Evolutionary conservation across 2,329 filamentous ascomycete genomes (phyloP), one percentile per base, ranked within the genome.

Genomic region (Claviceps sp.): DNA sequence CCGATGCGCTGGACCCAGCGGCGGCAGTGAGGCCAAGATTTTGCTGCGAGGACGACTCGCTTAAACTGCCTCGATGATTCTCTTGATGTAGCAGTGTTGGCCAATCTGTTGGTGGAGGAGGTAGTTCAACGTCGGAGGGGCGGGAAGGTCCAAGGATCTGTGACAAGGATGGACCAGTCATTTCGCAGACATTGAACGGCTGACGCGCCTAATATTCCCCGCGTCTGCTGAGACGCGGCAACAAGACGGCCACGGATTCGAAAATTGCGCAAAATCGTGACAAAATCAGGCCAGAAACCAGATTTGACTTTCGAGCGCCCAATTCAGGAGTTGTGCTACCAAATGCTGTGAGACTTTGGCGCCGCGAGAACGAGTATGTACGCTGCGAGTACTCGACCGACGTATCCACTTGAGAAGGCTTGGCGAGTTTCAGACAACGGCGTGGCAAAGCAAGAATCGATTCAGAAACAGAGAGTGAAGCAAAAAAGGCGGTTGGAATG

Each of bases 151-250:
- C 59, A 51, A 66, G 60, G 48, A 65, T 62, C 42, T 64, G 63
- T 37, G 64, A 64, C 48, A 65, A 59, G 38, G 60, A 63, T 44
- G 62, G 62, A 37, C 61, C 61, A 34, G 62, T 58, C 65, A 67
- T 67, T 52, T 54, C 52, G 46, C 43, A 50, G 45, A 45, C 48
- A 46, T 43, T 24, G 38, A 45, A 53, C 46, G 53, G 47, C 47
- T 43, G 49, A 34, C 5, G 41, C 46, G 36, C 9, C 46, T 34
- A 13, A n/a, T 34, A 47, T 47, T 37, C 18, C 9, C 30, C 34
- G 16, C 34, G 42, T 47, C 30, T 11, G 30, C 45, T 14, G 24
- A 38, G 49, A 30, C 38, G 41, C 16, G 44, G 37, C 20, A 11
- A 36, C 30, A 43, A 20, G 42, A 22, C 34, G 22, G 14, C 37